Conservation (phyloP, 2,329 filamentous ascomycete genomes). For the Raffaelea deltoideospora region DNA sequence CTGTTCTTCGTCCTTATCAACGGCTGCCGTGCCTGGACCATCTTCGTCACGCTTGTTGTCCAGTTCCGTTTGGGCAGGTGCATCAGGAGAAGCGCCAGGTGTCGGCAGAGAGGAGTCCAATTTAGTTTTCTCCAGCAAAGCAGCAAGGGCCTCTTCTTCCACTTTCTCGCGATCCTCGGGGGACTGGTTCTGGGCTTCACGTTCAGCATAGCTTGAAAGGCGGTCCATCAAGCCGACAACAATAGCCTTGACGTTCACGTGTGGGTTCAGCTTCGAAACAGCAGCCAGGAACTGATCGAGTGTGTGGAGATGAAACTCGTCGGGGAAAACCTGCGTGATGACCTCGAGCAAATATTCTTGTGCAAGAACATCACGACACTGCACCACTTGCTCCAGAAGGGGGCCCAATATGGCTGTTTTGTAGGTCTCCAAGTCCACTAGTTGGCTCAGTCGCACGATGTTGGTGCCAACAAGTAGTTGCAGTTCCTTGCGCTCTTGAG, state of each 20-base stretch:
- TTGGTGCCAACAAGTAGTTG: slow-evolving; percentile 95
- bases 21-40: not conserved
- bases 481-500: slow-evolving; percentile 85
- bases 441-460: slow-evolving; percentile 81
- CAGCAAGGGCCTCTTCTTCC: slow-evolving; percentile 71
- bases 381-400: slow-evolving; percentile 88
- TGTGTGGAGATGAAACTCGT: slow-evolving; percentile 95
- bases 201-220: slow-evolving; percentile 82
- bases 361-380: slow-evolving; percentile 89
- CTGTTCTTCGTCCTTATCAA: not conserved
- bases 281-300: slow-evolving; percentile 89
- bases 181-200: slow-evolving; percentile 60
- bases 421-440: slow-evolving; percentile 91
- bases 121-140: slow-evolving; percentile 63
- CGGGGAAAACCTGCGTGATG: slow-evolving; percentile 96
- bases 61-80: too few relatives aligned
- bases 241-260: slow-evolving; percentile 95
- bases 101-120: slow-evolving; percentile 37
- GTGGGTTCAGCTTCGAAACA: slow-evolving; percentile 81
- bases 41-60: too few relatives aligned
- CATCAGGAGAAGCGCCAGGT: too few relatives aligned
- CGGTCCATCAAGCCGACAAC: slow-evolving; percentile 97
- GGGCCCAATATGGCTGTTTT: slow-evolving; percentile 80
- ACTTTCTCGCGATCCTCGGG: slow-evolving; percentile 57
- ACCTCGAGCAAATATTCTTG: slow-evolving; percentile 97